Evolutionary conservation across 768 basidiomycete genomes (phyloP).

Genomic region (Rhizopogon salebrosus): DNA sequence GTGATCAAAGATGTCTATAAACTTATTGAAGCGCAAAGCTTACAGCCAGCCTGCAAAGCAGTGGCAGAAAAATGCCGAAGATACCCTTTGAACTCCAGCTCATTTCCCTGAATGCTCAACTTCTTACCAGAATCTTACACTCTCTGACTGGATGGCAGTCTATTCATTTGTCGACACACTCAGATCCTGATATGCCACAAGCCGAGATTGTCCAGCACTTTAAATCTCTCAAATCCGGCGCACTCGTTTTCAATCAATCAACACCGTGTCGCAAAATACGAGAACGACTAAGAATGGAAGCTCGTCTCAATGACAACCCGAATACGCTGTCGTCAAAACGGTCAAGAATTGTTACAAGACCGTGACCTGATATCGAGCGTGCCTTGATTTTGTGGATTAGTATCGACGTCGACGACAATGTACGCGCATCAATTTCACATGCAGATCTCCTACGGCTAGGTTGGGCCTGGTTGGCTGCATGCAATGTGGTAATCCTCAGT

Average conservation of each 20-base stretch:
- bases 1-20: neutral
- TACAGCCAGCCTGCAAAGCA: neutral
- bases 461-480: too few species aligned
- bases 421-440: too few species aligned
- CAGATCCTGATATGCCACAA: constrained; percentile 2
- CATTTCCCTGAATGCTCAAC: neutral
- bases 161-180: constrained; percentile 6
- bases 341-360: constrained; percentile 24
- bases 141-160: constrained; percentile 9
- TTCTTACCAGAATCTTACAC: neutral
- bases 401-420: too few species aligned
- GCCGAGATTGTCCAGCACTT: constrained; percentile 5
- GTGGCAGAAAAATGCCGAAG: neutral
- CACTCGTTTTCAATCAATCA: constrained; percentile 6
- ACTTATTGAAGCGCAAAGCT: neutral
- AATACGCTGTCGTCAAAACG: constrained; percentile 25
- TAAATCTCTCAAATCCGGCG: neutral
- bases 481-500: too few species aligned
- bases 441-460: too few species aligned
- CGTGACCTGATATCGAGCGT: constrained; percentile 30
- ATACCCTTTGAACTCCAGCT: neutral
- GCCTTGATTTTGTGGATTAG: constrained; percentile 28
- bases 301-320: constrained; percentile 9
- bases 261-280: neutral
- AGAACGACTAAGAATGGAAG: constrained; percentile 6